Conservation (phyloP, 495 filamentous ascomycete species). For the Xylaria castorea region DNA sequence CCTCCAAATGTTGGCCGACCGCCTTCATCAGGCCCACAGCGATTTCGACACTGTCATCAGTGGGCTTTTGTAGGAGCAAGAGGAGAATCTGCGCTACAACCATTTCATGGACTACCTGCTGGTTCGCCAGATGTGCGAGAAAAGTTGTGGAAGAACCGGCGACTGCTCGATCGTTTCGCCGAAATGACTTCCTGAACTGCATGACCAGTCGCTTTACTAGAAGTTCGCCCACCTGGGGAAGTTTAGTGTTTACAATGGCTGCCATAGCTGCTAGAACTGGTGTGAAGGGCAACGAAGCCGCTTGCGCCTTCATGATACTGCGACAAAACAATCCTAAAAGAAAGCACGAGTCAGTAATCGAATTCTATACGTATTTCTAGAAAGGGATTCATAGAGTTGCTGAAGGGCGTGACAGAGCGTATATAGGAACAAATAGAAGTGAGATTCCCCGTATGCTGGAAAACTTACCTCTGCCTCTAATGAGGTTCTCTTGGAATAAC, state of each 20-base stretch:
- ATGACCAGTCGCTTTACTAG: conserved; percentile 84
- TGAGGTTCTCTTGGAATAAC: conserved; percentile 90
- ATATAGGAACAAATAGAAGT: neutral
- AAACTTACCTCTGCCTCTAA: conserved; percentile 68
- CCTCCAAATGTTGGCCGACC: conserved; percentile 90
- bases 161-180: conserved; percentile 95
- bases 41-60: conserved; percentile 98
- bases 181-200: conserved; percentile 95
- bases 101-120: conserved; percentile 94
- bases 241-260: conserved; percentile 96
- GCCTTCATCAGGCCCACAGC: conserved; percentile 90
- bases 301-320: conserved; percentile 96
- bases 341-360: conserved; percentile 6
- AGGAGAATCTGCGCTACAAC: conserved; percentile 89
- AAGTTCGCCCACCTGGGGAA: conserved; percentile 92
- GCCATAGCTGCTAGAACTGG: conserved; percentile 94
- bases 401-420: neutral
- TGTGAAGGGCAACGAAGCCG: conserved; percentile 94
- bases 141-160: conserved; percentile 91
- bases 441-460: neutral
- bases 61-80: conserved; percentile 88
- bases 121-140: conserved; percentile 92
- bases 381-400: neutral
- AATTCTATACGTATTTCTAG: too few relatives aligned
- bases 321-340: conserved; percentile 83